Conservation (phyloP, 441 rosid species). For the Erodium texanum region DNA sequence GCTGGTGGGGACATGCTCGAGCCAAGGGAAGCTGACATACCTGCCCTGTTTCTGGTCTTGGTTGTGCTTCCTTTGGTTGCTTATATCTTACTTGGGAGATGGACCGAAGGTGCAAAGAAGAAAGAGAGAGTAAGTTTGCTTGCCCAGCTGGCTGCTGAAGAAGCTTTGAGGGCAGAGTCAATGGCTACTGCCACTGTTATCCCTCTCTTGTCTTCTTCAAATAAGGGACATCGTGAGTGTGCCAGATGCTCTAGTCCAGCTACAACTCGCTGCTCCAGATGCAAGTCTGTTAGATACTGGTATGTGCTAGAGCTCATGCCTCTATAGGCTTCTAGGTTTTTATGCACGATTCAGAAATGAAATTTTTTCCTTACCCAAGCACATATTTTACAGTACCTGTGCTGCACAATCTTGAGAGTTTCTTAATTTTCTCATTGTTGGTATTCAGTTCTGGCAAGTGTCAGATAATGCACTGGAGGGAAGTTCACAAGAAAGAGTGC, state of each 20-base stretch:
- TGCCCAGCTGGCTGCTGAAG: slow-evolving; percentile 70
- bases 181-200: slow-evolving; percentile 31
- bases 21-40: slow-evolving; percentile 85
- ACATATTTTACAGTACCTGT: no score
- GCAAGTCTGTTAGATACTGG: slow-evolving; percentile 88
- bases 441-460: slow-evolving; percentile 74
- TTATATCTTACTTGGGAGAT: slow-evolving; percentile 69
- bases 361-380: no score
- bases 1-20: slow-evolving; percentile 78
- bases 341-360: no score
- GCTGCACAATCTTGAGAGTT: no score
- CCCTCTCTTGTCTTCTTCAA: slow-evolving; percentile 33
- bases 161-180: slow-evolving; percentile 53
- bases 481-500: slow-evolving; percentile 66
- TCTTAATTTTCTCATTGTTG: neutral
- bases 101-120: slow-evolving; percentile 64
- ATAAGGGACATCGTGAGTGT: slow-evolving; percentile 44
- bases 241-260: slow-evolving; percentile 66
- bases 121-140: slow-evolving; percentile 52
- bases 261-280: slow-evolving; percentile 87
- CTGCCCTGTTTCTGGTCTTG: slow-evolving; percentile 62
- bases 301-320: no score
- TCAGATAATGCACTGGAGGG: slow-evolving; percentile 89
- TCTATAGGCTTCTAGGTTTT: no score
- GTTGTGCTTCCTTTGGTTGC: slow-evolving; percentile 75